Evolutionary conservation across 345 rosid genomes (phyloP).

Genomic region (Noccaea caerulescens): DNA sequence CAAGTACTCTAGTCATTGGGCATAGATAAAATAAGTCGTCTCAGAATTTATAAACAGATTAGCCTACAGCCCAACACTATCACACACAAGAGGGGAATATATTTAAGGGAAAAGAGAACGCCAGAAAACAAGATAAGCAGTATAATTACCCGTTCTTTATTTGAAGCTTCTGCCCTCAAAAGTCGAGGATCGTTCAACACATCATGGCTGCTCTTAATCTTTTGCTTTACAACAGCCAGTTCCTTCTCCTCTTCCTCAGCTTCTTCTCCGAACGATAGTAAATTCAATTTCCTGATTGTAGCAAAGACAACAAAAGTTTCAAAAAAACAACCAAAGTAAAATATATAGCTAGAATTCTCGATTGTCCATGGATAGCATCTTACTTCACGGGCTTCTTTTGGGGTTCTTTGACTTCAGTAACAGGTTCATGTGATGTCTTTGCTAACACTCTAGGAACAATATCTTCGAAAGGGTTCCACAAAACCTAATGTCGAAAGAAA

Average conservation of each 20-base stretch:
- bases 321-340: conserved; percentile 31
- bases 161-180: conserved; percentile 57
- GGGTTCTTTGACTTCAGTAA: conserved; percentile 57
- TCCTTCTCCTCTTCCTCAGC: conserved; percentile 97
- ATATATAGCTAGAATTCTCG: conserved; percentile 10
- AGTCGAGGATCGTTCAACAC: conserved; percentile 95
- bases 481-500: conserved; percentile 49
- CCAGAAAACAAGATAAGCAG: not conserved
- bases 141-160: conserved; percentile 56
- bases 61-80: not conserved
- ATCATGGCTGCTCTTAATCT: conserved; percentile 95
- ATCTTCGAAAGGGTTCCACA: conserved; percentile 97
- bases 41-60: not conserved
- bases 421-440: conserved; percentile 49
- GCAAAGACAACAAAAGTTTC: conserved; percentile 36
- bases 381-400: conserved; percentile 83
- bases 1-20: not conserved
- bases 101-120: not conserved
- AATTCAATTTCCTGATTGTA: conserved; percentile 73
- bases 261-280: conserved; percentile 98
- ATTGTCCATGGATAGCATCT: conserved; percentile 31
- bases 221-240: conserved; percentile 67
- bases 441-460: conserved; percentile 66
- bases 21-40: conserved; percentile 12
- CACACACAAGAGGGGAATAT: conserved; percentile 13